Conservation (phyloP, 257 asterid genomes). For the Fraxinus cuspidata region DNA sequence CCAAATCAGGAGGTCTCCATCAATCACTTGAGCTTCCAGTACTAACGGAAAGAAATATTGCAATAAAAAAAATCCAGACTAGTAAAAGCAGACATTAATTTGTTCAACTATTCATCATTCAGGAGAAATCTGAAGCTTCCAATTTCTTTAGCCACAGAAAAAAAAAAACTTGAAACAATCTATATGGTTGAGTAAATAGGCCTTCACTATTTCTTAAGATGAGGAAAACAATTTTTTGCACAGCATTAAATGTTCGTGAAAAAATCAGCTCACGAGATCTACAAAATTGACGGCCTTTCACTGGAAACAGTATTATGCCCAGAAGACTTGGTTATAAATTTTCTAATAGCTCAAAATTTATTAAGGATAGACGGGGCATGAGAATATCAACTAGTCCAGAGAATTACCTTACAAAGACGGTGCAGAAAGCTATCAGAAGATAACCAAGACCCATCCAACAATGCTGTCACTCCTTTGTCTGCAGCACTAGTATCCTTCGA, state of each 20-base stretch:
- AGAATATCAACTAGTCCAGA: neutral
- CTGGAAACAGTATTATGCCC: neutral
- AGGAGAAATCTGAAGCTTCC: constrained; percentile 1
- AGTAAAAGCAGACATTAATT: constrained; percentile 7
- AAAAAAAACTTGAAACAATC: constrained; percentile 1
- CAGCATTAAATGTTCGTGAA: neutral
- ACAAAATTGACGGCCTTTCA: neutral
- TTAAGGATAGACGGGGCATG: neutral
- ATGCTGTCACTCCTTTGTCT: constrained; percentile 49
- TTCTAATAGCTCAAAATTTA: constrained; percentile 1
- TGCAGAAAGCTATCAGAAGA: constrained; percentile 84
- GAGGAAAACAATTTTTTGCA: neutral
- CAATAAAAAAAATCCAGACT: constrained; percentile 21
- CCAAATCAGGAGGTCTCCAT: constrained; percentile 91
- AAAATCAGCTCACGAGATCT: constrained; percentile 2
- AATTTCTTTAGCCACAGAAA: too few species aligned
- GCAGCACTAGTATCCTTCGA: constrained; percentile 34
- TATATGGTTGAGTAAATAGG: constrained; percentile 7
- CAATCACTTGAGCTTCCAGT: constrained; percentile 79
- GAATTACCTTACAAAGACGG: constrained; percentile 81
- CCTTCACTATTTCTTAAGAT: neutral
- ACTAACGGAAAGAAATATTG: constrained; percentile 92
- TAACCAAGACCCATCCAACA: constrained; percentile 85
- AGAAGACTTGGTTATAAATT: constrained; percentile 5
- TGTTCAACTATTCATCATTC: neutral